phyloP scores from a whole-genome alignment of 805 yeast genomes.

The Lachancea lanzarotensis region DNA sequence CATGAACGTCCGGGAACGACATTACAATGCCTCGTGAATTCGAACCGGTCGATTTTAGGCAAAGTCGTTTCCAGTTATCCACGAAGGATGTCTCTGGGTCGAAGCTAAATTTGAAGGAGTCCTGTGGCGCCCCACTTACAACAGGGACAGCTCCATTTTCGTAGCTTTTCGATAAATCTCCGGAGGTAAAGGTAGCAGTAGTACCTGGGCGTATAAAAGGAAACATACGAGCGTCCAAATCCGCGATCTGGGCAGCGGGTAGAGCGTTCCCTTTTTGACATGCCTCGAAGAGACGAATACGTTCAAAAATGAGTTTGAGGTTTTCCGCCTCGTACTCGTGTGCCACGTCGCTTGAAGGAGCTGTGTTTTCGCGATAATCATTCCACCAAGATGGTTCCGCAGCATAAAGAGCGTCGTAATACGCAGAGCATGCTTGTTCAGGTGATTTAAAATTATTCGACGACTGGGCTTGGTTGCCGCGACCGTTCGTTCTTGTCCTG shows the following conservation, averaged over 20 bases:
- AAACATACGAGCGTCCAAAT: constrained; percentile 20
- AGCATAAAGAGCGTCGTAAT: constrained; percentile 1
- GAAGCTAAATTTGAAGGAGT: constrained; percentile 9
- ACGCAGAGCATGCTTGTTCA: not conserved
- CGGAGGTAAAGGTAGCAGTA: constrained; percentile 12
- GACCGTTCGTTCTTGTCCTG: not conserved
- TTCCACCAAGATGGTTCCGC: constrained; percentile 5
- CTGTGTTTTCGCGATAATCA: not conserved
- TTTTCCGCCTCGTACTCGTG: constrained; percentile 3
- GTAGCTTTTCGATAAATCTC: not conserved
- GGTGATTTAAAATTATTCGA: not conserved
- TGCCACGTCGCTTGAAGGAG: not conserved
- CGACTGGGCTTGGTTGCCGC: not conserved
- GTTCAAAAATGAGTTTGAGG: constrained; percentile 9
- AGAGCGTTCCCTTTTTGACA: constrained; percentile 13
- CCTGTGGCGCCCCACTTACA: constrained; percentile 6
- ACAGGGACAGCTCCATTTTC: constrained; percentile 6
- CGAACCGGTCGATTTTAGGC: constrained; percentile 7
- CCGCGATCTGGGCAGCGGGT: constrained; percentile 11
- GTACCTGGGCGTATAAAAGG: constrained; percentile 15
- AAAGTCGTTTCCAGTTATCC: constrained; percentile 14
- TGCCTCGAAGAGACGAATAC: constrained; percentile 18
- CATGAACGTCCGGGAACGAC: constrained; percentile 21
- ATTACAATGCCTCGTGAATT: constrained; percentile 19
- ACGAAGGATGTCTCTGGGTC: constrained; percentile 11